phyloP scores from a whole-genome alignment of 169 alveolate species.

The Eimeria necatrix region DNA sequence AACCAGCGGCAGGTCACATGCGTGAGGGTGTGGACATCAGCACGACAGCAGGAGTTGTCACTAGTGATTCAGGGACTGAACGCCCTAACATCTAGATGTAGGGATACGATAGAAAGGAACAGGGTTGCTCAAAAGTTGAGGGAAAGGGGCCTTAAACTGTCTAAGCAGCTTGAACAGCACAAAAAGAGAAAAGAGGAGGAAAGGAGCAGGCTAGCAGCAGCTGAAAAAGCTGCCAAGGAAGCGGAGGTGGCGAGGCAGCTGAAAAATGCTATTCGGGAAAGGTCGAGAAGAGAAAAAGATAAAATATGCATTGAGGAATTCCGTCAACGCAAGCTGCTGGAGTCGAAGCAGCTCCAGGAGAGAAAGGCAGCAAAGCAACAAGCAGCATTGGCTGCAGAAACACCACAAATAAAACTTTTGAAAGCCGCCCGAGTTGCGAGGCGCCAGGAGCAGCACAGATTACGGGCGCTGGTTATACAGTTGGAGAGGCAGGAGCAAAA shows the following conservation, averaged over 20 bases:
- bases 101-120: conserved; percentile 1
- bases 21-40: background rate
- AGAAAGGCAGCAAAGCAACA: background rate
- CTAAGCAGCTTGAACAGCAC: conserved; percentile 3
- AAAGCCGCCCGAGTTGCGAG: conserved; percentile 35
- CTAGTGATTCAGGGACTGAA: background rate
- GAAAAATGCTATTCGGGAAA: background rate
- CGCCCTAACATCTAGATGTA: background rate
- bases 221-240: conserved; percentile 12
- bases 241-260: conserved; percentile 1
- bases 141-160: background rate
- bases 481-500: conserved; percentile 26
- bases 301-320: background rate
- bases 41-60: conserved; percentile 3
- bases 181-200: background rate
- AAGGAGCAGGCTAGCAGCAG: background rate
- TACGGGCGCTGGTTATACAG: background rate
- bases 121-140: background rate
- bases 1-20: conserved; percentile 18
- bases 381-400: background rate
- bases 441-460: conserved; percentile 55
- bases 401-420: conserved; percentile 3
- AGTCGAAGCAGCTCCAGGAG: conserved; percentile 27
- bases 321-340: background rate
- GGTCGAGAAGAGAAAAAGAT: conserved; percentile 27